Conservation (phyloP, 208 protist species). For the Vickermania spadyakhi region DNA sequence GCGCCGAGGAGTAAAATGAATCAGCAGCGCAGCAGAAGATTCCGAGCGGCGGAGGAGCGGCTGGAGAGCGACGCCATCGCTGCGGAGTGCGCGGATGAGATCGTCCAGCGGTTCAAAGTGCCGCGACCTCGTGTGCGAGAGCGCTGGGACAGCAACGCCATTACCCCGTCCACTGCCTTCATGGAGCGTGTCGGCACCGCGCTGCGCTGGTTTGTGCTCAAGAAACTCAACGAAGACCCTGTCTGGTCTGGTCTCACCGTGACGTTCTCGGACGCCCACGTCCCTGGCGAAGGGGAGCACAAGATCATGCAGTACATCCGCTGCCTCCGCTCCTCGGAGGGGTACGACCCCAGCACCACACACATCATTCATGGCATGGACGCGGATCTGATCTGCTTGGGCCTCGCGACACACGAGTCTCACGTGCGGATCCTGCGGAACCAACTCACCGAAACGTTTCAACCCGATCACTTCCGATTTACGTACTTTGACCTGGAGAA, state of each 20-base stretch:
- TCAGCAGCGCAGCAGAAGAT: slow-evolving; percentile 98
- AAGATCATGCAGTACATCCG: slow-evolving; percentile 95
- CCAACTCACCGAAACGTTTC: slow-evolving; percentile 88
- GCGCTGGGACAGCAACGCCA: slow-evolving; percentile 98
- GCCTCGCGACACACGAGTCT: slow-evolving; percentile 97
- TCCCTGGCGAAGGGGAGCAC: slow-evolving; percentile 97
- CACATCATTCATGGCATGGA: slow-evolving; percentile 99
- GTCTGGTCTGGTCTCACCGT: slow-evolving; percentile 91
- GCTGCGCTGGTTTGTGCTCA: slow-evolving; percentile 93
- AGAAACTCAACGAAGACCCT: slow-evolving; percentile 91
- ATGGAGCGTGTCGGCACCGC: slow-evolving; percentile 93
- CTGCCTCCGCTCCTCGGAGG: slow-evolving; percentile 69
- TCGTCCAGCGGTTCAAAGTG: slow-evolving; percentile 43
- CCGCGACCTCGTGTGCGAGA: slow-evolving; percentile 41
- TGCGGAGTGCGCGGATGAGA: slow-evolving; percentile 40
- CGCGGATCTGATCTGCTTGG: slow-evolving; percentile 99
- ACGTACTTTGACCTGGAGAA: slow-evolving; percentile 82
- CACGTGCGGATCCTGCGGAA: slow-evolving; percentile 98
- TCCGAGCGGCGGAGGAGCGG: slow-evolving; percentile 91
- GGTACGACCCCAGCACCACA: slow-evolving; percentile 93
- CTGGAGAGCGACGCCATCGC: slow-evolving; percentile 69
- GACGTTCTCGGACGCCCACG: slow-evolving; percentile 94
- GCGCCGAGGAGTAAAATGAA: slow-evolving; percentile 99
- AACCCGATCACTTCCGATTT: slow-evolving; percentile 64
- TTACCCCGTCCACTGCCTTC: slow-evolving; percentile 99